These are phyloP conservation scores for Paramecium tetraurelia DNA, from an alignment of 73 alveolate genomes.

Conservation along the genomic window DNA sequence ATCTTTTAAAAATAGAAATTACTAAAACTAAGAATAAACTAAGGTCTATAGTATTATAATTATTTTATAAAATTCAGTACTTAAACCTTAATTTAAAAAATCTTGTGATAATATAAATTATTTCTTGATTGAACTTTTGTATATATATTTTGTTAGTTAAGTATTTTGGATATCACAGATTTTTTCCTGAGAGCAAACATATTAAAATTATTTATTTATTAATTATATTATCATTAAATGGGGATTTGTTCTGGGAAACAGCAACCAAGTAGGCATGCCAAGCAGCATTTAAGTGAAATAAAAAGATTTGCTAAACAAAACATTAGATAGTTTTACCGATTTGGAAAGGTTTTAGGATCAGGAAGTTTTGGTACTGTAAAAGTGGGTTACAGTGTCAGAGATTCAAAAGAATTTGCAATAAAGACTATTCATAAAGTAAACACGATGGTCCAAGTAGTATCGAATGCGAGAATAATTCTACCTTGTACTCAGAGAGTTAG, in stretches of 20 bases:
- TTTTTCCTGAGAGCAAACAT: background rate
- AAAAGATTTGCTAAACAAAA: constrained; percentile 44
- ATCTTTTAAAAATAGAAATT: background rate
- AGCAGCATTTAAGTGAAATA: background rate
- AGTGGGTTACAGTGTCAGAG: constrained; percentile 49
- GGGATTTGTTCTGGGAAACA: background rate
- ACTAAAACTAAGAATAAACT: background rate
- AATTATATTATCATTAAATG: constrained; percentile 1
- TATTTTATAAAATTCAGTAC: background rate
- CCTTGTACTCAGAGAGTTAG: constrained; percentile 69
- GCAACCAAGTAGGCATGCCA: background rate
- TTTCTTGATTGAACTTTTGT: background rate
- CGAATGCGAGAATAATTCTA: constrained; percentile 50
- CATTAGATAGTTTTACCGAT: constrained; percentile 68
- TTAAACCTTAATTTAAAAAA: no score
- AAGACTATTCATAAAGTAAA: constrained; percentile 55
- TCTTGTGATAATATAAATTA: no score
- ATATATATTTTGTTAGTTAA: background rate
- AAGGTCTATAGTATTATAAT: background rate
- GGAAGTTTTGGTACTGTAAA: constrained; percentile 97
- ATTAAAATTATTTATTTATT: background rate
- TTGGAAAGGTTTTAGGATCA: constrained; percentile 86
- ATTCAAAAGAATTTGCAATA: constrained; percentile 42
- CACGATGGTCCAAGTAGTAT: constrained; percentile 33
- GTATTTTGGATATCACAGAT: background rate